Evolutionary conservation across 768 basidiomycete species (phyloP), one percentile per base, ranked within the genome.

Genomic region (Dentipellis sp.): DNA sequence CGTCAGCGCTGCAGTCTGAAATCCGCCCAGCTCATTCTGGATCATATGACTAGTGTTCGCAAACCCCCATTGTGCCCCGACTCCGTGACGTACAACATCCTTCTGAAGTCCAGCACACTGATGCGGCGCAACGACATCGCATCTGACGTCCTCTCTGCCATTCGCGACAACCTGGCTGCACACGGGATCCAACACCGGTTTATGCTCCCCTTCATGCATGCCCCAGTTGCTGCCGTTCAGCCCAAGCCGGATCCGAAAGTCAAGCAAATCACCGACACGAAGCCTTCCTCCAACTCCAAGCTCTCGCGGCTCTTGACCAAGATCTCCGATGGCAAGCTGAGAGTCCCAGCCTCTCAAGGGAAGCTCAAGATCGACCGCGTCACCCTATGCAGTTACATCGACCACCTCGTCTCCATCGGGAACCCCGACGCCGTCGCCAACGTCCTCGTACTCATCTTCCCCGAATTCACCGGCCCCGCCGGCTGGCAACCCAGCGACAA

Each of bases 361-460:
- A 49, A 37, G 55, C 58, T 68, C 21, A 50, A 65, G 19, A 69
- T 74, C 0, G 75, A 85, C 61, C 67, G 65, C 10, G 70, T 73
- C 61, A 80, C 80, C 1, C 67, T 87, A 54, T 75, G 75, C 4
- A 73, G 75, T 39, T 77, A 80, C 56, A 75, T 90, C 50, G 60
- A 71, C 6, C 71, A 81, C 60, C 73, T 87, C 47, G 73, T 74
- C 4, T 68, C 78, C 3, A 79, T 71, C 1, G 80, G 81, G n/a
- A 67, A 68, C 12, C 74, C 77, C 0, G 63, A 75, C 1, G 59
- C 69, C 4, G 77, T 84, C 9, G 71, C 72, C 0, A 57, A 72
- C 1, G 62, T 82, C 48, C 67, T 90, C n/a, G 79, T 78, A 56
- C 64, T 63, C 1, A 63, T 86, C 36, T 70, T 90, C 52, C 88